Conservation (phyloP, 1,139 yeast genomes). For the Magnusiomyces tetraspermus region DNA sequence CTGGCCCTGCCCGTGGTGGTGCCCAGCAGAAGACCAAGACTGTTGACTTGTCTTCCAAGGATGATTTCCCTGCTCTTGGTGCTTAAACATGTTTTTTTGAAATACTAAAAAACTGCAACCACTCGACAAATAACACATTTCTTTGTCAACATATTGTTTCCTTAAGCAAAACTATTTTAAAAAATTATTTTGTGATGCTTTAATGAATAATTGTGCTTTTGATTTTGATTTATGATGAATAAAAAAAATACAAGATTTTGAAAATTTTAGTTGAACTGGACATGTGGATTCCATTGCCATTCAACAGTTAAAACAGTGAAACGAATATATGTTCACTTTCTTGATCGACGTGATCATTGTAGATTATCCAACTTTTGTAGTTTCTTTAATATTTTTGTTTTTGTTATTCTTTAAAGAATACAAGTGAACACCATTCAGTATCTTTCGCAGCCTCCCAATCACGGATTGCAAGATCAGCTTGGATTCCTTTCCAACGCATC, state of each 20-base stretch:
- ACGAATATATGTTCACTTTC: too few species aligned
- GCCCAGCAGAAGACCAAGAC: slow-evolving; percentile 14
- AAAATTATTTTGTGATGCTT: neutral
- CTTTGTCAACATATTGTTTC: neutral
- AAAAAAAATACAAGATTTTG: too few species aligned
- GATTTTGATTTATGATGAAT: too few species aligned
- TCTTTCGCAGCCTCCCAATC: slow-evolving; percentile 25
- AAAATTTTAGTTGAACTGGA: too few species aligned
- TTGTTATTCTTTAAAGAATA: slow-evolving; percentile 13
- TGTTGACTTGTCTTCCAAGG: slow-evolving; percentile 24
- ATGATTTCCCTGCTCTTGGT: slow-evolving; percentile 28
- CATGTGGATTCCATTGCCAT: too few species aligned
- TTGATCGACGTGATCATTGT: too few species aligned
- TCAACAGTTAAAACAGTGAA: too few species aligned
- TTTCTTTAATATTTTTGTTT: neutral
- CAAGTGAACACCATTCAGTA: slow-evolving; percentile 20
- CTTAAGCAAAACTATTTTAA: neutral
- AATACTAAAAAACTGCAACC: neutral
- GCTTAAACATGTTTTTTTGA: neutral
- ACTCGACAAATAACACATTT: neutral
- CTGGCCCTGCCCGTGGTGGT: slow-evolving; percentile 23
- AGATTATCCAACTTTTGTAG: neutral
- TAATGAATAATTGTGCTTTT: too few species aligned
- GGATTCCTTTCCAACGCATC: slow-evolving; percentile 24
- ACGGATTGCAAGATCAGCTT: slow-evolving; percentile 22